Conservation (phyloP, 352 stramenopile species). For the Globisporangium recalcitrans region DNA sequence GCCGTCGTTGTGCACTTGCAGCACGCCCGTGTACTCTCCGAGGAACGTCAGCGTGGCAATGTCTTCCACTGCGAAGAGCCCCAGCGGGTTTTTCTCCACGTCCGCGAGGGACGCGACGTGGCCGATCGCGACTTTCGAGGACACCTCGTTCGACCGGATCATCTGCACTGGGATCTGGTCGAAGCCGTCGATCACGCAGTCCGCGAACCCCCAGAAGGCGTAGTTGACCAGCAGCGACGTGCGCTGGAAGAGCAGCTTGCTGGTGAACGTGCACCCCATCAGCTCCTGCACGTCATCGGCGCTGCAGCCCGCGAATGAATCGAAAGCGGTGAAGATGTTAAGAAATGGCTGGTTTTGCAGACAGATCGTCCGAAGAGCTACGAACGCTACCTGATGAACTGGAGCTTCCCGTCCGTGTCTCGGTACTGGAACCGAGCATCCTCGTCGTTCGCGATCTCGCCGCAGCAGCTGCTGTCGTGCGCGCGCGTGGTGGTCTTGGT, state of each 20-base stretch:
- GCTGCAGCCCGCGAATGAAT: constrained; percentile 1
- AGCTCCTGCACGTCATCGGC: constrained; percentile 45
- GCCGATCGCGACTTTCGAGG: constrained; percentile 41
- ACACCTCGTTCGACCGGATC: constrained; percentile 30
- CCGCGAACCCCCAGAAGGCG: constrained; percentile 69
- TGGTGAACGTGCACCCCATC: constrained; percentile 72
- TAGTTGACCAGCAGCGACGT: constrained; percentile 70
- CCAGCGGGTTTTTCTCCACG: constrained; percentile 45
- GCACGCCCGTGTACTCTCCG: constrained; percentile 64
- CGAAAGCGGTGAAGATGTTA: neutral
- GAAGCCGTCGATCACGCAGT: constrained; percentile 44
- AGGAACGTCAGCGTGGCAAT: constrained; percentile 42
- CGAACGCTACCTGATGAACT: constrained; percentile 28
- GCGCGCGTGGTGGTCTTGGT: constrained; percentile 30
- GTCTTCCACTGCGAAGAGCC: constrained; percentile 56
- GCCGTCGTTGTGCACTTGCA: constrained; percentile 42
- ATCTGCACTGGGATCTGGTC: constrained; percentile 27
- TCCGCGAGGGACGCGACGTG: constrained; percentile 44
- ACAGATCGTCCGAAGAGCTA: neutral
- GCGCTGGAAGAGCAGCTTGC: constrained; percentile 66
- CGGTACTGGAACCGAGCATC: constrained; percentile 38
- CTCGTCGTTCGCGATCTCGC: constrained; percentile 26
- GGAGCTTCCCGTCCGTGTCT: constrained; percentile 21
- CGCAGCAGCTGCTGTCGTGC: constrained; percentile 35
- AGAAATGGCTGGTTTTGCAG: neutral